Conservation (phyloP, 2,329 filamentous ascomycete genomes). For the Colletotrichum tofieldiae region DNA sequence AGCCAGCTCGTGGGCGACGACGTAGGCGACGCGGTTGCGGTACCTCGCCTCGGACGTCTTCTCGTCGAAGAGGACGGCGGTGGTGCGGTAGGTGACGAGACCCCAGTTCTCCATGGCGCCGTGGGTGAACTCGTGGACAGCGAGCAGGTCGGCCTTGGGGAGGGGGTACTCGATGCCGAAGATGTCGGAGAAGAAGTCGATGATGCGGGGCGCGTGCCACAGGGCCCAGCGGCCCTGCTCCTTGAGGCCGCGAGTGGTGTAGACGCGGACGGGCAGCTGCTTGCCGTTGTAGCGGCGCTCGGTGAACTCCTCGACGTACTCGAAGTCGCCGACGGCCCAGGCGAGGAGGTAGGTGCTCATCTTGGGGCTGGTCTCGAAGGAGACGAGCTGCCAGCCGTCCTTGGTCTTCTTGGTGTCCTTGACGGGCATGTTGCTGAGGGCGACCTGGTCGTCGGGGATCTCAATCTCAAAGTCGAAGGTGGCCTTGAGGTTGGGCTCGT, state of each 20-base stretch:
- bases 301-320: slow-evolving; percentile 94
- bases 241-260: slow-evolving; percentile 94
- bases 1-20: slow-evolving; percentile 97
- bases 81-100: slow-evolving; percentile 95
- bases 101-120: slow-evolving; percentile 98
- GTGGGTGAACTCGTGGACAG: slow-evolving; percentile 91
- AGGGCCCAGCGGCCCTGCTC: slow-evolving; percentile 92
- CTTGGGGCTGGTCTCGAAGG: slow-evolving; percentile 86
- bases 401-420: slow-evolving; percentile 74
- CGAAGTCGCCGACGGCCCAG: slow-evolving; percentile 97
- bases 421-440: slow-evolving; percentile 95
- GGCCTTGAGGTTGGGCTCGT: slow-evolving; percentile 97
- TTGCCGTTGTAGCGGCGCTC: slow-evolving; percentile 92
- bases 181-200: slow-evolving; percentile 97
- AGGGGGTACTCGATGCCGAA: slow-evolving; percentile 95
- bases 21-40: slow-evolving; percentile 95
- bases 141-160: slow-evolving; percentile 91
- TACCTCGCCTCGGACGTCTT: slow-evolving; percentile 90
- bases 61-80: slow-evolving; percentile 96
- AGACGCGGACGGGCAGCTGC: slow-evolving; percentile 92
- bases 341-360: slow-evolving; percentile 95
- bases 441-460: slow-evolving; percentile 88
- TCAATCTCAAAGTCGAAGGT: slow-evolving; percentile 96
- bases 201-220: slow-evolving; percentile 91
- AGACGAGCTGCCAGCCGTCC: slow-evolving; percentile 80